Base-by-base conservation (phyloP, 2,329 filamentous ascomycete genomes). In the Thielaviopsis cerberus region DNA sequence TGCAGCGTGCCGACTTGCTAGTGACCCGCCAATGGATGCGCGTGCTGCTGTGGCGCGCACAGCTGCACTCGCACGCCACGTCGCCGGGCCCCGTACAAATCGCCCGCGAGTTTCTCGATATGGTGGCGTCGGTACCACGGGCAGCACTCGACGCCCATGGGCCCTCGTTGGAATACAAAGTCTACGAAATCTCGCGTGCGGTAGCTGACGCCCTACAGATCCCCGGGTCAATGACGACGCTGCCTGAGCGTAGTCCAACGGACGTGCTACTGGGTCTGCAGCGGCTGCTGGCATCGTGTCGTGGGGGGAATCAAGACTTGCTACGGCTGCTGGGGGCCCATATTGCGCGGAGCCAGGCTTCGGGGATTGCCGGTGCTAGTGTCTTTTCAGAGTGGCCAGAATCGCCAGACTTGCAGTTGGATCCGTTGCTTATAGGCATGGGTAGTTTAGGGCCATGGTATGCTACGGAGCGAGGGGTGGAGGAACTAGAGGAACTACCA, bases 21-120 rank as follows among this genome's bases (percentile, higher is more conserved):
- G 73, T 76, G 2, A 76, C 74, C 0, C 66, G 72, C 1, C 73
- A 75, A 52, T 76, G 74, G 74, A 76, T 76, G 74, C 70, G 73
- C 7, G 71, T 74, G 50, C 69, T 76, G 2, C 61, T 76, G 15
- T 76, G 73, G 74, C 68, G 72, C 17, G 67, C 71, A 1, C 68
- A 71, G 0, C 64, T 70, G 0, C 67, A 67, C 59, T 34, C 24
- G 5, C 26, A 24, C 24, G 27, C 17, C 37, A 15, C 15, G 15
- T 57, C 10, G 2, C 51, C 68, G 61, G 65, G 71, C 56, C 74
- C 73, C 0, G 66, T 76, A 2, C 66, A 70, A 17, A 74, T 76
- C 51, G 73, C 73, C 3, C 69, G 68, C 15, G 72, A 76, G 53
- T 74, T 77, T 24, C 62, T 77, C 20, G 65, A 67, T 4, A 65